Percentiles rank a stretch among this genome's conserved stretches.
These are phyloP conservation scores for Penicillium sp. DNA, from an alignment of 2,329 filamentous ascomycete genomes.

Conservation along the genomic window DNA sequence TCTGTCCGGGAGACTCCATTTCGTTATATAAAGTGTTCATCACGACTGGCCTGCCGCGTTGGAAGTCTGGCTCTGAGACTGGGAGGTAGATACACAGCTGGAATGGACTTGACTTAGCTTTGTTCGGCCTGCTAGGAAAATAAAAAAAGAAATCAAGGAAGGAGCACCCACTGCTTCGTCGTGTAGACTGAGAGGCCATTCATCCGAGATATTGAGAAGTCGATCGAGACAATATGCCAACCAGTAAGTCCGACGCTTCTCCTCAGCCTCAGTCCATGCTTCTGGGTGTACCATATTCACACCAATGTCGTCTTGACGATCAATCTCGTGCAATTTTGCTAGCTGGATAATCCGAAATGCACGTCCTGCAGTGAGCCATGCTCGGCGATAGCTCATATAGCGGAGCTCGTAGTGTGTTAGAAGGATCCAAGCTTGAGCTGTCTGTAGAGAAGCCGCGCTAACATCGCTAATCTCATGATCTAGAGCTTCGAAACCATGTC, in stretches of 20 bases:
- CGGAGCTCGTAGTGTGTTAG: slow-evolving; percentile 40
- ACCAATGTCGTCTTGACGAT: slow-evolving; percentile 13
- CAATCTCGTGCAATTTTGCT: slow-evolving; percentile 37
- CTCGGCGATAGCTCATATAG: slow-evolving; percentile 32
- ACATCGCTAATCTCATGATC: slow-evolving; percentile 2
- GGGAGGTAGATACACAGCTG: slow-evolving; percentile 18
- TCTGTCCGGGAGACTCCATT: slow-evolving; percentile 5
- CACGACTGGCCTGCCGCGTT: slow-evolving; percentile 7
- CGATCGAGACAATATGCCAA: slow-evolving; percentile 38
- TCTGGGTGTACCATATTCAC: not conserved
- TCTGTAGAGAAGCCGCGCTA: not conserved
- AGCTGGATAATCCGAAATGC: slow-evolving; percentile 39
- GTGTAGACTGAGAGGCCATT: slow-evolving; percentile 30
- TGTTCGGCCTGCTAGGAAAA: not conserved
- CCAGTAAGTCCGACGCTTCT: slow-evolving; percentile 38
- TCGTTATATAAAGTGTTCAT: slow-evolving; percentile 22
- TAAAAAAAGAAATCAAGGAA: too few relatives aligned
- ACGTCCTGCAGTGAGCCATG: slow-evolving; percentile 38
- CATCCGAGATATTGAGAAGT: slow-evolving; percentile 29
- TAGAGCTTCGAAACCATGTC: slow-evolving; percentile 8
- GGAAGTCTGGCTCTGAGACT: slow-evolving; percentile 12
- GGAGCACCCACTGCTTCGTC: slow-evolving; percentile 20
- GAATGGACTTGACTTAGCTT: not conserved
- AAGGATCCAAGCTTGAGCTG: slow-evolving; percentile 38
- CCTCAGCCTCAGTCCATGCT: slow-evolving; percentile 29